phyloP scores from a whole-genome alignment of 1,284 basidiomycete species.

The Erythrobasidium hasegawianum region DNA sequence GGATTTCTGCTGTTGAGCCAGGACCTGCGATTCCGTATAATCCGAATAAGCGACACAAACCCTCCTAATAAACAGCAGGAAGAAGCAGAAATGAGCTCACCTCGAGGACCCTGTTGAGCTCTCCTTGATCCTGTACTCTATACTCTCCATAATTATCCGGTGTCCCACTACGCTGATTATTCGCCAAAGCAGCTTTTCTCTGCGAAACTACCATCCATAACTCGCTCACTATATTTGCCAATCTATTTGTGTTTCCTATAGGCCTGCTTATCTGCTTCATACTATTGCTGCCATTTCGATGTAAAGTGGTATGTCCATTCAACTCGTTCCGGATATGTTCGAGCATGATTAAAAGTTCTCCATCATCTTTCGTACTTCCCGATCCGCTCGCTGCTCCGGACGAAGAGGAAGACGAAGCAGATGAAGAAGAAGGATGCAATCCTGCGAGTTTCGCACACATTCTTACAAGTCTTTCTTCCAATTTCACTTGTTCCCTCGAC shows the following conservation, averaged over 20 bases:
- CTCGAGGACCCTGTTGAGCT: constrained; percentile 26
- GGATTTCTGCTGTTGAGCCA: constrained; percentile 31
- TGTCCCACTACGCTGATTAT: constrained; percentile 5
- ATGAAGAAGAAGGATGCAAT: constrained; percentile 3
- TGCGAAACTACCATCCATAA: constrained; percentile 34
- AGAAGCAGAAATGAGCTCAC: constrained; percentile 1
- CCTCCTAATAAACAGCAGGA: too few relatives aligned
- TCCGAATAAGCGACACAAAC: too few relatives aligned
- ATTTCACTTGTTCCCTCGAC: constrained; percentile 11
- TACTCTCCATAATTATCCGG: constrained; percentile 17
- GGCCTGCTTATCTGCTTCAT: background rate
- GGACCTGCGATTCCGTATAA: constrained; percentile 8
- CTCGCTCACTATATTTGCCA: constrained; percentile 27
- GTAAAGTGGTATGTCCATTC: background rate
- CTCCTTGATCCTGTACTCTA: constrained; percentile 20
- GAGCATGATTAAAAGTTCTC: constrained; percentile 18
- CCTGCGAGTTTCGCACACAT: constrained; percentile 30
- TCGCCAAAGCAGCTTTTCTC: constrained; percentile 21
- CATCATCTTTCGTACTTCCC: constrained; percentile 16
- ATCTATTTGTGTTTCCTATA: background rate
- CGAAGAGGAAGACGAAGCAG: background rate
- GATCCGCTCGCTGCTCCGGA: background rate
- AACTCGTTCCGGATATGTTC: constrained; percentile 22
- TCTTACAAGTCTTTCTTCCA: constrained; percentile 21
- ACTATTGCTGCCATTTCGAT: background rate